Base-by-base conservation (phyloP, 805 yeast species). In the Yarrowia bubula region DNA sequence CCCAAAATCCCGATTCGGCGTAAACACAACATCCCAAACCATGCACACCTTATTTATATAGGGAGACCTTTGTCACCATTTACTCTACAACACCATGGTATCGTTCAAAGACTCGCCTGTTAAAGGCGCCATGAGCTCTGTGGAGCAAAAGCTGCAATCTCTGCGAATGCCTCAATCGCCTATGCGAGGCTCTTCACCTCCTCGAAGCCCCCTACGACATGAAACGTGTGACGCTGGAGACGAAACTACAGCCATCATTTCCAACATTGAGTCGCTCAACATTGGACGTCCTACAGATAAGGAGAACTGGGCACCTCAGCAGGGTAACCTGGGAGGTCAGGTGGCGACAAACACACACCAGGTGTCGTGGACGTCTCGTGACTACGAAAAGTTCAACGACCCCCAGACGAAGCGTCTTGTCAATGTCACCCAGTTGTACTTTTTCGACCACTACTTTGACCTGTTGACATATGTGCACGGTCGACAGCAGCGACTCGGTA, bases 371-470 rank as follows among this genome's bases (percentile, higher is more conserved):
- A 57, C 70, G 15, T 62, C 69, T 11, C 53, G 61, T n/a, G 74
- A 71, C 58, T 65, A 51, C 32, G 71, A 64, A 37, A 71, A 71
- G 72, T 88, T 92, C 7, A 82, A 84, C 66, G 82, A 84, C 50
- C 86, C 89, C 60, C 90, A 90, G 72, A 90, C 96, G 1, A 88
- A 88, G 72, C 81, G 99, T 67, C 78, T 90, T 67, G 96, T 92
- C 8, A 88, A 92, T 58, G 98, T 95, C 32, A 89, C 97, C 44
- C 97, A 93, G 74, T 84, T 92, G 85, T 96, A 88, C 77, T 95
- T 95, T 72, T 80, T 95, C 66, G 99, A 95, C 75, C 91, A 92
- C 76, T 95, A 95, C 75, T 93, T 97, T 77, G 99, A 95, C 75
- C 86, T 89, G 85, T 88, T 95, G 77, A 97, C 91, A 74, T 95